These are phyloP conservation scores for Biancaea sappan DNA, from an alignment of 306 rosid genomes.

Conservation along the genomic window DNA sequence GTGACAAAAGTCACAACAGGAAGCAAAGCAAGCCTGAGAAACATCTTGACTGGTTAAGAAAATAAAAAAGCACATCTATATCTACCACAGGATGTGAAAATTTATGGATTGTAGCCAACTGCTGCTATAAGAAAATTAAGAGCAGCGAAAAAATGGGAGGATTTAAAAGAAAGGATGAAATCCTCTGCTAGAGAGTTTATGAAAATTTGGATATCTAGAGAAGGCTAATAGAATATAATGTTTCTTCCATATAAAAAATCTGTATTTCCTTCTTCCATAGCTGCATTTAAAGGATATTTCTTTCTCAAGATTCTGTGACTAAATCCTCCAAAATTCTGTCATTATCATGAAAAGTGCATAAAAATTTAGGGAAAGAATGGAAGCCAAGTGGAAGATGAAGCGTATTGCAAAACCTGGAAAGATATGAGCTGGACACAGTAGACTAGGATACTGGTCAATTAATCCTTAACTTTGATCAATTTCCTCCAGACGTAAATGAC, in stretches of 20 bases:
- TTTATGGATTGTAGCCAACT: neutral
- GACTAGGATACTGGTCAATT: conserved; percentile 3
- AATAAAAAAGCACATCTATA: neutral
- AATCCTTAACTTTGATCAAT: neutral
- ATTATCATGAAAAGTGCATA: neutral
- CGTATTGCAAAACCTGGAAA: conserved; percentile 3
- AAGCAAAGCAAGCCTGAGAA: neutral
- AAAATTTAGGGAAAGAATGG: neutral
- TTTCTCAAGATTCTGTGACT: neutral
- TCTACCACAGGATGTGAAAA: neutral
- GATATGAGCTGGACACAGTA: conserved; percentile 1
- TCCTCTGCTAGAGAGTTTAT: neutral
- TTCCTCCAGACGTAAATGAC: neutral
- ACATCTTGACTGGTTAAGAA: neutral
- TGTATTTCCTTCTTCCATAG: neutral
- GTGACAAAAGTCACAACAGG: neutral
- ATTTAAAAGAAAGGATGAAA: neutral
- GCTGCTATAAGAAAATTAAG: neutral
- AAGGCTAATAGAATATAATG: conserved; percentile 3
- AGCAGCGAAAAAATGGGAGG: neutral
- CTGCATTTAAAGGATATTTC: neutral
- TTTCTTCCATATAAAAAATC: neutral
- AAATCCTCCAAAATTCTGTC: conserved; percentile 1
- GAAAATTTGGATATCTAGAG: neutral
- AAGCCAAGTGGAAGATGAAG: conserved; percentile 31